phyloP scores from a whole-genome alignment of 495 filamentous ascomycete species.

The Melanomma pulvis-pyrius region DNA sequence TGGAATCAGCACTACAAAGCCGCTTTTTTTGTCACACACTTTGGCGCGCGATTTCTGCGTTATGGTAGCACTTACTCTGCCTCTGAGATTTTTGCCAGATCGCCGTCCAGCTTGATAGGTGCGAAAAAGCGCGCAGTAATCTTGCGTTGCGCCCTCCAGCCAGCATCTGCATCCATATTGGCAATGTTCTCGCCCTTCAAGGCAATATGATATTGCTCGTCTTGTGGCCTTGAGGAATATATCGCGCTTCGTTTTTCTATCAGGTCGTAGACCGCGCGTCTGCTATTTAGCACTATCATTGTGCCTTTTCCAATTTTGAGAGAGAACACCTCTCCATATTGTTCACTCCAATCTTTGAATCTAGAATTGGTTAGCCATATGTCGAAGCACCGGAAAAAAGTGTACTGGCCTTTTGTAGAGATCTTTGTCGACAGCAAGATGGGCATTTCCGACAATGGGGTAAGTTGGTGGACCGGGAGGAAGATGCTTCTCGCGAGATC shows the following conservation, averaged over 20 bases:
- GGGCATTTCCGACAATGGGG: constrained; percentile 25
- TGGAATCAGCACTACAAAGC: neutral
- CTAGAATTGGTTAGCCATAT: constrained; percentile 9
- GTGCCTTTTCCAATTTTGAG: constrained; percentile 37
- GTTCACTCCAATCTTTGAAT: constrained; percentile 27
- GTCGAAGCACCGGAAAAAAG: neutral
- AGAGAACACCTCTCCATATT: constrained; percentile 35
- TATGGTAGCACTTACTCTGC: constrained; percentile 15
- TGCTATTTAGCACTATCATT: constrained; percentile 40
- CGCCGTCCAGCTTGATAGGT: constrained; percentile 15
- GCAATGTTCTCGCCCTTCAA: constrained; percentile 22
- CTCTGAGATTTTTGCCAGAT: constrained; percentile 12
- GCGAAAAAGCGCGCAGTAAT: constrained; percentile 9
- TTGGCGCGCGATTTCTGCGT: neutral
- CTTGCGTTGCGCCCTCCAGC: constrained; percentile 21
- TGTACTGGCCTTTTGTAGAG: constrained; percentile 15
- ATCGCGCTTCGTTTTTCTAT: constrained; percentile 33
- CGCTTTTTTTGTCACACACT: constrained; percentile 2
- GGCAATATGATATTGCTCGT: constrained; percentile 8
- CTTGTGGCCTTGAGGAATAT: constrained; percentile 13
- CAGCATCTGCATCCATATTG: constrained; percentile 5
- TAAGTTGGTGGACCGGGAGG: constrained; percentile 25
- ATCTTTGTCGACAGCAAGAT: constrained; percentile 13
- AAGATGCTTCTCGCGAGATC: constrained; percentile 21
- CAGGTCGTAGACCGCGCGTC: constrained; percentile 40